Evolutionary conservation across 2,329 filamentous ascomycete genomes (phyloP), one percentile per base, ranked within the genome.

Genomic region (Phaeosphaeria sp.): DNA sequence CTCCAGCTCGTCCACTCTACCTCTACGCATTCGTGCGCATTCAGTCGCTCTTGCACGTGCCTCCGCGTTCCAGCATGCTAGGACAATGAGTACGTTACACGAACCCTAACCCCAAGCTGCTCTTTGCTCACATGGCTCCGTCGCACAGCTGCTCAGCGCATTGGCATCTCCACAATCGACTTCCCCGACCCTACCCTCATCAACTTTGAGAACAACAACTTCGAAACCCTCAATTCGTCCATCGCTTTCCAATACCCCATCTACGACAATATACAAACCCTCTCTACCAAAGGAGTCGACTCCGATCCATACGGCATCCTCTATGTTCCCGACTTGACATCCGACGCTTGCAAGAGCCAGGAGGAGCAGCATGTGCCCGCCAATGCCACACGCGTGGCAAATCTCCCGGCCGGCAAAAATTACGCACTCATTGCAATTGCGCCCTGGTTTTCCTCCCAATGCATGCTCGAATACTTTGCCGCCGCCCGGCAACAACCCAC

Each of bases 341-440:
- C 82, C 55, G 84, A 89, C 60, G 78, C 82, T 0, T 97, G 93
- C 79, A 82, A 83, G 71, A 80, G 86, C 17, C 77, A 85, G 47
- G 87, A 89, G 43, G 83, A 83, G 42, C 76, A 84, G n/a, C 87
- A 89, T 65, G 83, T 97, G 9, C 91, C 93, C 1, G 67, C 75
- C 39, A 93, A 95, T 74, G 91, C 88, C 54, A 96, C 92, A 13
- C 87, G 89, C 17, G 84, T 86, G 66, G 75, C 78, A n/a, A 84
- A 95, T 68, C 85, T 97, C 17, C 82, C 84, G 0, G 81, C 83
- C 0, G 84, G 84, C 49, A 73, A 75, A 20, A 87, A 90, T 64
- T 92, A 91, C 74, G 87, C 89, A 54, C 82, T 93, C 51, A 86
- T 97, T 66, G 93, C 90, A 25, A 80, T 97, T 52, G 93, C 92